Percentiles rank a stretch among this genome's conserved stretches.
phyloP scores from a whole-genome alignment of 2,329 filamentous ascomycete genomes.

The Trichophyton rubrum region DNA sequence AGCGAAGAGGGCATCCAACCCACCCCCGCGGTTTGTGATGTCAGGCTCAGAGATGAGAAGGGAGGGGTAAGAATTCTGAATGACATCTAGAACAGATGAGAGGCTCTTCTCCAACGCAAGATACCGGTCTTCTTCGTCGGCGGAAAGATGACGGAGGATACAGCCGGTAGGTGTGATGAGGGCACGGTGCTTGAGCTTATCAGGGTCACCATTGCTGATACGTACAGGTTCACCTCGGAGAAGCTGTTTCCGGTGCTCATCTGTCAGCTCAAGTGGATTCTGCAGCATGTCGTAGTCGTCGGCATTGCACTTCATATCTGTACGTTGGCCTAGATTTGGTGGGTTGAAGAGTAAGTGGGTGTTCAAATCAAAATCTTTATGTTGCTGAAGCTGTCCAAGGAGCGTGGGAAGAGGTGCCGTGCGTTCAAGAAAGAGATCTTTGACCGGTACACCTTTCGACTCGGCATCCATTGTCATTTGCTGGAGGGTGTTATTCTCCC shows the following conservation, averaged over 20 bases:
- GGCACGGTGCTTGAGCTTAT: conserved; percentile 29
- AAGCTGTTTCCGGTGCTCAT: conserved; percentile 32
- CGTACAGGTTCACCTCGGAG: conserved; percentile 32
- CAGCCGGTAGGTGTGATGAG: conserved; percentile 36
- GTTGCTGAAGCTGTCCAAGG: conserved; percentile 29
- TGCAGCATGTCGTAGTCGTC: conserved; percentile 31
- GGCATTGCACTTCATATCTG: conserved; percentile 31
- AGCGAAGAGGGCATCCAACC: conserved; percentile 34
- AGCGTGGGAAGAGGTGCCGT: conserved; percentile 28
- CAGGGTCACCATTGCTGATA: conserved; percentile 22
- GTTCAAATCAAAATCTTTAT: conserved; percentile 26
- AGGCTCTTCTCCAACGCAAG: conserved; percentile 33
- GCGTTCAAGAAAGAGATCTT: conserved; percentile 31
- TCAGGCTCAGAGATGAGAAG: conserved; percentile 29
- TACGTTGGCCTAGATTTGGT: conserved; percentile 29
- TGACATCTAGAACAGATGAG: conserved; percentile 20
- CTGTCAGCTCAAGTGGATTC: conserved; percentile 28
- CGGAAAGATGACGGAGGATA: conserved; percentile 33
- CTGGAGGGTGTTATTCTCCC: conserved; percentile 28
- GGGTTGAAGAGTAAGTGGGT: conserved; percentile 31
- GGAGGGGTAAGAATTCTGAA: conserved; percentile 27
- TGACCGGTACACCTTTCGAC: conserved; percentile 23
- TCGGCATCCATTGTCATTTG: conserved; percentile 30
- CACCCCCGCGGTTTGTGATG: conserved; percentile 32
- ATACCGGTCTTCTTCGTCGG: conserved; percentile 36